Evolutionary conservation across 495 filamentous ascomycete species (phyloP).

Genomic region (Aspergillus diversus): DNA sequence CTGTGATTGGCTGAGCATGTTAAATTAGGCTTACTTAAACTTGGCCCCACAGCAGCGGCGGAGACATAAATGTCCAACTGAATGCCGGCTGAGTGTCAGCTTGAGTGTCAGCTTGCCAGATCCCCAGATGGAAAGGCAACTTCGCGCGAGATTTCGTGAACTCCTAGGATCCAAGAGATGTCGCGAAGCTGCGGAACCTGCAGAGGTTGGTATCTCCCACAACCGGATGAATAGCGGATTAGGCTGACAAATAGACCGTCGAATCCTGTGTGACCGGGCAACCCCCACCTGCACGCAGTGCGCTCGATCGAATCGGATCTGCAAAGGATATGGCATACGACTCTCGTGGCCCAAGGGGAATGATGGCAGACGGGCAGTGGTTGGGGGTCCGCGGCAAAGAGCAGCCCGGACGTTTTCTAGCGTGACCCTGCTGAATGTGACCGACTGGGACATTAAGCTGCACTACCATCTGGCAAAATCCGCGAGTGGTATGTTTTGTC

Average conservation of each 20-base stretch:
- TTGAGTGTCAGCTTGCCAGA: constrained; percentile 1
- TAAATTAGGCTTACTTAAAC: not conserved
- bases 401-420: not conserved
- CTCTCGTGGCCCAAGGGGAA: constrained; percentile 18
- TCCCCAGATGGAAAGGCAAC: constrained; percentile 11
- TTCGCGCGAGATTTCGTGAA: constrained; percentile 7
- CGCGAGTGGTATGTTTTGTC: not conserved
- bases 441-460: constrained; percentile 17
- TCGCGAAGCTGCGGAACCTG: constrained; percentile 12
- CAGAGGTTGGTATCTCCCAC: constrained; percentile 12
- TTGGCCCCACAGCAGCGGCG: not conserved
- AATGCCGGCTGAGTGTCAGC: constrained; percentile 1
- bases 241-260: constrained; percentile 17
- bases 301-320: constrained; percentile 13
- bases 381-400: not conserved
- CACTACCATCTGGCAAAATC: constrained; percentile 6
- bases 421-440: constrained; percentile 2
- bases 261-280: constrained; percentile 17
- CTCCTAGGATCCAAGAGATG: not conserved
- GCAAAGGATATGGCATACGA: constrained; percentile 18
- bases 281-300: constrained; percentile 15
- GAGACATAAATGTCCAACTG: not conserved
- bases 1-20: not conserved
- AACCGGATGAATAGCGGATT: not conserved
- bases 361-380: constrained; percentile 13